Evolutionary conservation across 1,139 yeast species (phyloP), one percentile per base, ranked within the genome.

Genomic region (Blastobotrys indianensis): DNA sequence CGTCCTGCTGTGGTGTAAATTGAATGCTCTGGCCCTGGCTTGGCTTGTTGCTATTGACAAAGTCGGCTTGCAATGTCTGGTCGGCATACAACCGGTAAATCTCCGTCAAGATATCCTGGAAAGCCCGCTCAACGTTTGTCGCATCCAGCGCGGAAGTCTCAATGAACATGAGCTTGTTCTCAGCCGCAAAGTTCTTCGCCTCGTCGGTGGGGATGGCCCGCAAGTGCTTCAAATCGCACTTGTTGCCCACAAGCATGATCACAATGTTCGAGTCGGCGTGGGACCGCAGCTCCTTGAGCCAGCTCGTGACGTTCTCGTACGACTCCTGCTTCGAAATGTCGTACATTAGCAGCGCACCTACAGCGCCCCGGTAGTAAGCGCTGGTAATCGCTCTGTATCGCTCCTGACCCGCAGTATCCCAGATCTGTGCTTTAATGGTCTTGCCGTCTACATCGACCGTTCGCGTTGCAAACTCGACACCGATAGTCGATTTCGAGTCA

Each of bases 351-450:
- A 92, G 74, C 1, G 98, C 98, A 45, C 98, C 98, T 43, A 90
- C 95, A 0, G 98, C 98, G 40, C 98, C 98, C 64, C 98, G 77
- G 67, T 92, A 92, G 71, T 92, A 92, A 11, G 97, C 98, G 51
- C 94, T 82, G 35, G 98, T 94, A 63, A 92, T 92, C 44, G 98
- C 97, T 60, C 98, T 80, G 72, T 92, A 92, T 64, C 98, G 80
- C 69, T 92, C 98, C 72, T 92, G 98, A 50, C 98, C 98, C 1
- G 98, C 98, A 28, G 98, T 92, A 67, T 92, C 98, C 98, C 98
- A 92, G 62, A 92, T 88, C 68, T 94, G 98, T 7, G 97, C 97
- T 68, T 92, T 92, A 62, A 94, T 88, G 63, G 94, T 77, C 68
- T 90, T 92, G 50, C 94, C 95, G 60, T 92, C 97, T 48, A 92